A percentile compares a stretch with the other conserved stretches of the same genome.
These are phyloP conservation scores for Wickerhamomyces ciferrii DNA, from an alignment of 805 yeast species.

Conservation along the genomic window DNA sequence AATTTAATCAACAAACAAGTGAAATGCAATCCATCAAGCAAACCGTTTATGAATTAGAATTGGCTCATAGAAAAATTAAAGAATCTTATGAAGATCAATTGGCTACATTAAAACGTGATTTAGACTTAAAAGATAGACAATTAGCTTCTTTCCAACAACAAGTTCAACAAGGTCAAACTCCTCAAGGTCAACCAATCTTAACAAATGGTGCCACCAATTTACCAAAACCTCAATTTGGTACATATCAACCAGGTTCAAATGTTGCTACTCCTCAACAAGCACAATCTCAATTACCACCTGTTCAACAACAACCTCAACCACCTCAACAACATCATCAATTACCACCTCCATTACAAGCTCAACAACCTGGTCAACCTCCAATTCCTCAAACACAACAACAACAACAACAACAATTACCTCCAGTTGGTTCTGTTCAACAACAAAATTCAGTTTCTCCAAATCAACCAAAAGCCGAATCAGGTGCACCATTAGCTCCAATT, in stretches of 20 bases:
- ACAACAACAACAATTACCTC: conserved; percentile 21
- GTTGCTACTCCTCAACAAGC: conserved; percentile 26
- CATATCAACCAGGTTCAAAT: conserved; percentile 12
- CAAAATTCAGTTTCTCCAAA: conserved; percentile 22
- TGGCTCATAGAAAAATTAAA: conserved; percentile 91
- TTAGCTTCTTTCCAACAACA: conserved; percentile 36
- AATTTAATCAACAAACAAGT: conserved; percentile 84
- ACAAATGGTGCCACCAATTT: conserved; percentile 19
- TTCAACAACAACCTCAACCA: conserved; percentile 18
- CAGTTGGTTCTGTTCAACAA: conserved; percentile 9
- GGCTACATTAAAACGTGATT: conserved; percentile 74
- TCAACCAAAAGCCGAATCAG: conserved; percentile 24
- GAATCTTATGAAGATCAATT: conserved; percentile 96
- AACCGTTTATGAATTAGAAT: conserved; percentile 88
- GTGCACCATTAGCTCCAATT: conserved; percentile 11
- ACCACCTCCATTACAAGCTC: conserved; percentile 19
- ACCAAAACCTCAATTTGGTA: conserved; percentile 18
- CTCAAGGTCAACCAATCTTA: conserved; percentile 16
- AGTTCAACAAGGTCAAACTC: conserved; percentile 25
- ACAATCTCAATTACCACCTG: conserved; percentile 29
- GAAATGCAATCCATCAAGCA: conserved; percentile 94
- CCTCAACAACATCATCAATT: conserved; percentile 22
- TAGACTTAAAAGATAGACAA: conserved; percentile 74
- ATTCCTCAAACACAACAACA: conserved; percentile 23
- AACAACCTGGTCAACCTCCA: conserved; percentile 23